These are phyloP conservation scores for Leccinum obscurum DNA, from an alignment of 768 basidiomycete genomes.

Conservation along the genomic window DNA sequence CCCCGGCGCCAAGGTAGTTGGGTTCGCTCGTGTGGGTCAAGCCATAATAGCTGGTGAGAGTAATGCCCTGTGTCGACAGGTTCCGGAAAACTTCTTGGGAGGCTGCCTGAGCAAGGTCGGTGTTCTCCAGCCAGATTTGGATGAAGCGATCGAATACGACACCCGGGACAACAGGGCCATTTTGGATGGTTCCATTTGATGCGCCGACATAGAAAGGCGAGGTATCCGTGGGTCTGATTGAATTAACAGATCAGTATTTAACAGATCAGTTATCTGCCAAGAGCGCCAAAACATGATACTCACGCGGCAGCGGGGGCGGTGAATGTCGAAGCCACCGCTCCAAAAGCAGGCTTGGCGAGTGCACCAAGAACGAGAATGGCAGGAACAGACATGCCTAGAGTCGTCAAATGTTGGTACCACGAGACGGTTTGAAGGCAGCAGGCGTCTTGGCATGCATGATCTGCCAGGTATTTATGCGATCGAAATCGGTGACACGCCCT, in stretches of 20 bases:
- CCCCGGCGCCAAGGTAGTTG: conserved; percentile 49
- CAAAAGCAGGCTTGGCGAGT: conserved; percentile 15
- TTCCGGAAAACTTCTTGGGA: conserved; percentile 29
- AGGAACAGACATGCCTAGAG: conserved; percentile 8
- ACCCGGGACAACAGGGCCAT: conserved; percentile 39
- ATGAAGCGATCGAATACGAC: conserved; percentile 46
- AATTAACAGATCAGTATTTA: conserved; percentile 1
- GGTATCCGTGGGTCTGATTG: conserved; percentile 23
- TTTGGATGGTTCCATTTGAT: conserved; percentile 42
- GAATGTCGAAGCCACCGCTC: conserved; percentile 21
- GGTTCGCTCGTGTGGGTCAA: conserved; percentile 61
- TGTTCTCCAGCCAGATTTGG: conserved; percentile 61
- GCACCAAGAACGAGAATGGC: conserved; percentile 17
- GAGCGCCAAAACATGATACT: conserved; percentile 6
- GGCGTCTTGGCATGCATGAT: not conserved
- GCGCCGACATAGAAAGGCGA: conserved; percentile 41
- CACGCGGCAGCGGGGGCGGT: conserved; percentile 25
- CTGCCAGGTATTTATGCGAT: conserved; percentile 10
- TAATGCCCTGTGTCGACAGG: conserved; percentile 51
- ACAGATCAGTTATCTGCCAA: conserved; percentile 4
- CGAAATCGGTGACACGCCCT: not conserved
- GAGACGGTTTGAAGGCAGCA: not conserved
- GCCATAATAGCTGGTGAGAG: conserved; percentile 46
- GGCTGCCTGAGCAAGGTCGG: conserved; percentile 41
- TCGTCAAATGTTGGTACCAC: not conserved